Conservation (phyloP, 1,284 basidiomycete genomes). For the Moniliophthora roreri region DNA sequence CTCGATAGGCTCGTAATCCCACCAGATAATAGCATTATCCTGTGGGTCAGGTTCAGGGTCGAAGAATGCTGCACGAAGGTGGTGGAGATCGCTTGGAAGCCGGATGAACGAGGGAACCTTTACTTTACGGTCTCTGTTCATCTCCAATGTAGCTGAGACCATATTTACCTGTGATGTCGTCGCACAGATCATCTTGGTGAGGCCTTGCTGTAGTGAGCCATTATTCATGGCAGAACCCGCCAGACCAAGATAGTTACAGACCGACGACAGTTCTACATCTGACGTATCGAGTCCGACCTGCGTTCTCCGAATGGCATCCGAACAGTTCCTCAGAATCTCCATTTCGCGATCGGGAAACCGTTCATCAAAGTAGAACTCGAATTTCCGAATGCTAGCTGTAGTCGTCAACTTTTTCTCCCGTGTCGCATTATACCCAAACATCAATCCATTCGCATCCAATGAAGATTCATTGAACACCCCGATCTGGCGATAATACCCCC, state of each 20-base stretch:
- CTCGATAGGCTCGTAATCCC: neutral
- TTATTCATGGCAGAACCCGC: constrained; percentile 10
- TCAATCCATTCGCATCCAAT: neutral
- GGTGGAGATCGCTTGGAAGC: neutral
- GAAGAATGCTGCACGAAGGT: neutral
- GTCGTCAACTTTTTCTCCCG: no score
- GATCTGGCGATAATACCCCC: constrained; percentile 12
- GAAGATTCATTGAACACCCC: constrained; percentile 19
- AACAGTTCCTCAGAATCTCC: neutral
- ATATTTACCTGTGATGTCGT: constrained; percentile 18
- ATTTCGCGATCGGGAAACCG: neutral
- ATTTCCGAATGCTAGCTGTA: neutral
- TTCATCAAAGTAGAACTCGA: neutral
- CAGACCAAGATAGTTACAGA: constrained; percentile 14
- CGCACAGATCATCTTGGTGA: constrained; percentile 18
- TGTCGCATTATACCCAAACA: neutral
- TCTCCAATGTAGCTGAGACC: constrained; percentile 14
- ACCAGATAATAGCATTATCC: neutral
- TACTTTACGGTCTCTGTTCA: constrained; percentile 6
- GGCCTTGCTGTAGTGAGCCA: constrained; percentile 1
- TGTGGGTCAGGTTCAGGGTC: neutral
- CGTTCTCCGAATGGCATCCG: neutral
- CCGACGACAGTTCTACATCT: no score
- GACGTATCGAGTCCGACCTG: neutral
- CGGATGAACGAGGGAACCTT: neutral